These are phyloP conservation scores for Melaleuca alternifolia DNA, from an alignment of 345 rosid genomes.

Conservation along the genomic window DNA sequence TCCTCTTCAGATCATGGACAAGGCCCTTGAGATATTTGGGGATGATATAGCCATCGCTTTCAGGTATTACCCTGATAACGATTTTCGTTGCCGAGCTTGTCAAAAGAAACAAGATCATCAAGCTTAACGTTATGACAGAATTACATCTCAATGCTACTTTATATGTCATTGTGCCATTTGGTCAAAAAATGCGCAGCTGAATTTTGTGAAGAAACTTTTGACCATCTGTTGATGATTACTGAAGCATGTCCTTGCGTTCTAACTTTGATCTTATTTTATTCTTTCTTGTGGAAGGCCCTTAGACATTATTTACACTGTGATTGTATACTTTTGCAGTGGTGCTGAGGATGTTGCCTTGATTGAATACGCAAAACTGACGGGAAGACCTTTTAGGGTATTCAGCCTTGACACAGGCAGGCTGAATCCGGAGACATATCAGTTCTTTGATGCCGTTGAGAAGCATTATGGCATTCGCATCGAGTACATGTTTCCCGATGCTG, in stretches of 20 bases:
- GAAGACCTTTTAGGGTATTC: slow-evolving; percentile 79
- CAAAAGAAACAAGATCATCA: background rate
- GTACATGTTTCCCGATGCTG: slow-evolving; percentile 94
- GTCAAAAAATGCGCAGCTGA: background rate
- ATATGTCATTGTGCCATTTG: background rate
- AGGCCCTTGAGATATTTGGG: slow-evolving; percentile 77
- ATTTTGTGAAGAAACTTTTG: background rate
- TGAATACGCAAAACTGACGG: slow-evolving; percentile 82
- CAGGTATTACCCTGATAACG: slow-evolving; percentile 28
- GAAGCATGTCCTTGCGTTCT: background rate
- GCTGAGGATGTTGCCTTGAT: slow-evolving; percentile 97
- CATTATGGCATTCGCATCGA: slow-evolving; percentile 70
- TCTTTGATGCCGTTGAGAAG: slow-evolving; percentile 70
- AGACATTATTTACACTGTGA: background rate
- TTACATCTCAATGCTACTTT: background rate
- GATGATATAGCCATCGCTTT: slow-evolving; percentile 85
- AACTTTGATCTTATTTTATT: background rate
- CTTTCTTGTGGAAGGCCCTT: background rate
- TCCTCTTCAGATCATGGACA: slow-evolving; percentile 87
- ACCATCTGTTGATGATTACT: background rate
- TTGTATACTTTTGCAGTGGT: slow-evolving; percentile 45
- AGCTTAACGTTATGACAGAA: background rate
- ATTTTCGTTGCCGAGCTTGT: background rate
- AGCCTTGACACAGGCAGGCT: slow-evolving; percentile 90
- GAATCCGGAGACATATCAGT: slow-evolving; percentile 72